These are phyloP conservation scores for Cadophora malorum DNA, from an alignment of 2,329 filamentous ascomycete genomes.

Conservation along the genomic window DNA sequence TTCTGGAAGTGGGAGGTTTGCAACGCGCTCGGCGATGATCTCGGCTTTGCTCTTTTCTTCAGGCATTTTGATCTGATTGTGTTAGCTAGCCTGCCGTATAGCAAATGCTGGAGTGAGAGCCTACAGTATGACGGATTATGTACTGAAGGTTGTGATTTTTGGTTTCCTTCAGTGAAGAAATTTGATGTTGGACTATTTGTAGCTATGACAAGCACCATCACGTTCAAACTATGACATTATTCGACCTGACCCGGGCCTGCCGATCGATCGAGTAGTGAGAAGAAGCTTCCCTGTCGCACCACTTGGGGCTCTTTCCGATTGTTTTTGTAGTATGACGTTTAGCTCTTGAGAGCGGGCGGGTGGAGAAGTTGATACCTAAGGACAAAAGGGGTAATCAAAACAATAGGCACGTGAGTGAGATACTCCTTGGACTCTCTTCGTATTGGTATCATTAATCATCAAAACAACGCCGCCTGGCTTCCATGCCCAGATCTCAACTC, in stretches of 20 bases:
- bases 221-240: constrained; percentile 14
- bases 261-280: background rate
- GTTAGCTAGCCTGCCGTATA: background rate
- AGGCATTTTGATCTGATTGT: constrained; percentile 39
- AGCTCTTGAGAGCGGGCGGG: background rate
- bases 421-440: constrained; percentile 16
- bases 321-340: constrained; percentile 7
- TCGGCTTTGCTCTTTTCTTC: constrained; percentile 59
- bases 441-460: constrained; percentile 44
- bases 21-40: constrained; percentile 70
- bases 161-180: background rate
- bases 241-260: background rate
- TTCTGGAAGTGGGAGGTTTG: constrained; percentile 81
- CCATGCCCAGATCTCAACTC: constrained; percentile 24
- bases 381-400: constrained; percentile 11
- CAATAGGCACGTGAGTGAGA: constrained; percentile 1
- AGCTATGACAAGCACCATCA: background rate
- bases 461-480: constrained; percentile 33
- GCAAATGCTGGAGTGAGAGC: background rate
- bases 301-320: background rate
- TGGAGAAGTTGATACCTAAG: constrained; percentile 5
- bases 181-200: background rate
- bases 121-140: background rate
- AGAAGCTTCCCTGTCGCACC: constrained; percentile 3
- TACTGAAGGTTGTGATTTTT: background rate